Conservation (phyloP, 2,329 filamentous ascomycete species). For the Verticillium nubilum region DNA sequence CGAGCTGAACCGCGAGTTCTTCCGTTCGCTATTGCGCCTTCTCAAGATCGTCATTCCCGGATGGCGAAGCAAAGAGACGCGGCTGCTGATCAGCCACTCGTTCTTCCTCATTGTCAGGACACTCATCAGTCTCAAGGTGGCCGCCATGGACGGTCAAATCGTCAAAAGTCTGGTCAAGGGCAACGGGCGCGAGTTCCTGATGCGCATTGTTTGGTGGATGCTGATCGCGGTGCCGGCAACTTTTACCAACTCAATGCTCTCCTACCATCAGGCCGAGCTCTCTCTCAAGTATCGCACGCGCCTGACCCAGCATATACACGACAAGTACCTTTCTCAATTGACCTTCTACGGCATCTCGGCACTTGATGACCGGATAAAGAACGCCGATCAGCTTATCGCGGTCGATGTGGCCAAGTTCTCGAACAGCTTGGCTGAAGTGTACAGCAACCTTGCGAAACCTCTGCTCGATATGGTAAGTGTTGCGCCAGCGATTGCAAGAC, state of each 20-base stretch:
- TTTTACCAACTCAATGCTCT: constrained; percentile 98
- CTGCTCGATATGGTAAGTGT: constrained; percentile 75
- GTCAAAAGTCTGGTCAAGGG: constrained; percentile 91
- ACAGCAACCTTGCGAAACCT: constrained; percentile 94
- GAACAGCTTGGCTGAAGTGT: constrained; percentile 88
- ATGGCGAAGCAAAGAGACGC: constrained; percentile 81
- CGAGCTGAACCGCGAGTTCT: constrained; percentile 82
- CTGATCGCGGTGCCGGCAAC: constrained; percentile 90
- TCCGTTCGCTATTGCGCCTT: constrained; percentile 69
- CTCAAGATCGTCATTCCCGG: constrained; percentile 85
- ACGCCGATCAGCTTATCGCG: constrained; percentile 93
- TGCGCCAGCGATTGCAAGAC: rapidly evolving
- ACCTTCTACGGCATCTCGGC: constrained; percentile 97
- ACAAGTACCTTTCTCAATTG: constrained; percentile 93
- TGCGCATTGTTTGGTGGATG: constrained; percentile 97
- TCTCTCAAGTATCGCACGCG: constrained; percentile 89
- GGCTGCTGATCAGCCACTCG: constrained; percentile 83
- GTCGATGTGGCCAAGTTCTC: constrained; percentile 97
- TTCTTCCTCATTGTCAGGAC: constrained; percentile 89
- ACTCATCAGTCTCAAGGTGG: constrained; percentile 90
- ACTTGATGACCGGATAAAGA: constrained; percentile 95
- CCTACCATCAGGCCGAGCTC: constrained; percentile 93
- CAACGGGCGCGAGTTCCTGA: constrained; percentile 83
- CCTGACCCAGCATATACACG: constrained; percentile 90
- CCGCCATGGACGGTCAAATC: constrained; percentile 88